phyloP scores from a whole-genome alignment of 139 green algal genomes.

The Coelastrella sp. region DNA sequence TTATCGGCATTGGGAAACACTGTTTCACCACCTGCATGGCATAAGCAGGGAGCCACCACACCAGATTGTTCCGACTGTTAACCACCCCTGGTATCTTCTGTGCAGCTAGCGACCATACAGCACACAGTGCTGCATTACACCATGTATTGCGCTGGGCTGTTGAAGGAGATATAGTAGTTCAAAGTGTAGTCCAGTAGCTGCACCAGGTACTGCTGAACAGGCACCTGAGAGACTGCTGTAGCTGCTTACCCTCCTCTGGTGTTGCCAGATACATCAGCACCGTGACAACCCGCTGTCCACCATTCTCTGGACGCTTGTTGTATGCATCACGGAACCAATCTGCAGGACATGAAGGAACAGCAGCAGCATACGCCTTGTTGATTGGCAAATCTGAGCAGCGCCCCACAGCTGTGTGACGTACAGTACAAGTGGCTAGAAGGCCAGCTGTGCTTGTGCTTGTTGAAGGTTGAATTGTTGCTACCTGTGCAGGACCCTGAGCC shows the following conservation, averaged over 20 bases:
- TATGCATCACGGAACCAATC: constrained; percentile 87
- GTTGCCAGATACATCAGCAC: constrained; percentile 83
- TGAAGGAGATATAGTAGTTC: background rate
- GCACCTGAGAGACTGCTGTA: background rate
- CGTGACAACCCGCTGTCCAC: constrained; percentile 83
- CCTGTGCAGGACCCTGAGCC: background rate
- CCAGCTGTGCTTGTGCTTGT: background rate
- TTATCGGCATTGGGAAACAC: constrained; percentile 55
- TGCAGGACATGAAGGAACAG: background rate
- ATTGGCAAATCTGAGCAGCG: too few relatives aligned
- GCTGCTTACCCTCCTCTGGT: constrained; percentile 53
- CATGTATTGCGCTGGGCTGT: too few relatives aligned
- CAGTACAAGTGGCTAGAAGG: background rate
- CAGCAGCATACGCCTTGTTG: background rate
- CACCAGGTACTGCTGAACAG: background rate
- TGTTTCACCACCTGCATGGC: constrained; percentile 55
- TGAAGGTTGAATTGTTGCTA: background rate
- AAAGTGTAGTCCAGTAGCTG: background rate
- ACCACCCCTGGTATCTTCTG: background rate
- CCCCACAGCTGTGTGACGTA: too few relatives aligned
- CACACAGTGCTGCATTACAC: too few relatives aligned
- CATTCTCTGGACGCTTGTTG: constrained; percentile 71
- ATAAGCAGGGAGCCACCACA: background rate
- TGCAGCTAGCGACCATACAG: too few relatives aligned
- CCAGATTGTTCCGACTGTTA: background rate